Evolutionary conservation across 2,329 filamentous ascomycete species (phyloP).

Genomic region (Aspergillus brunneoviolaceus): DNA sequence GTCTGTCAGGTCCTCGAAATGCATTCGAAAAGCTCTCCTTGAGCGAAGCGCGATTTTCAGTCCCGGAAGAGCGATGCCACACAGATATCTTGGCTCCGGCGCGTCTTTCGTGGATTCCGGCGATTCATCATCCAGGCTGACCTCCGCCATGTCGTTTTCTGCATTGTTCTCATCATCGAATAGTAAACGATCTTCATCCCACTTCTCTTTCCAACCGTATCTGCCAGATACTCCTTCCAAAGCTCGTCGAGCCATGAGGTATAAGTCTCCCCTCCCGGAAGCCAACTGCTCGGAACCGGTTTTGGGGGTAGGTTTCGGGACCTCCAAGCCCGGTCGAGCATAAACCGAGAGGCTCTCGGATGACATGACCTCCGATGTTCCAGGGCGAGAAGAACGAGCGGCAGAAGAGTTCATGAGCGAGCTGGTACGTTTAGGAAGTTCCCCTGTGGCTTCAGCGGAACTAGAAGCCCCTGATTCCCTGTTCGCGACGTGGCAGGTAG

Average conservation of each 20-base stretch:
- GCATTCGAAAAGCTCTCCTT: conserved; percentile 62
- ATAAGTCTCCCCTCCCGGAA: conserved; percentile 77
- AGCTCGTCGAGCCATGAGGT: conserved; percentile 74
- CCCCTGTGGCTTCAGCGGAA: conserved; percentile 25
- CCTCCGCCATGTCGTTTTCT: conserved; percentile 34
- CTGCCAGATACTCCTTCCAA: conserved; percentile 72
- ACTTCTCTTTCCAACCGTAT: conserved; percentile 74
- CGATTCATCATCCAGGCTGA: conserved; percentile 34
- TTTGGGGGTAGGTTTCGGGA: conserved; percentile 33
- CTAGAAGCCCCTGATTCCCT: conserved; percentile 23
- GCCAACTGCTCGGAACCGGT: conserved; percentile 77
- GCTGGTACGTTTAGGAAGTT: conserved; percentile 41
- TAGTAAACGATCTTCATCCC: conserved; percentile 58
- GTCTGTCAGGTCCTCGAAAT: conserved; percentile 77
- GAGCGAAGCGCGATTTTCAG: conserved; percentile 63
- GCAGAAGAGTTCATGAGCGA: conserved; percentile 30
- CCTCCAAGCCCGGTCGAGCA: conserved; percentile 46
- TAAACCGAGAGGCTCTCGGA: conserved; percentile 35
- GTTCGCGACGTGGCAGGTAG: conserved; percentile 33
- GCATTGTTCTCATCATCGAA: conserved; percentile 33
- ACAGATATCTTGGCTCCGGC: conserved; percentile 27
- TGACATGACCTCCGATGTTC: conserved; percentile 29
- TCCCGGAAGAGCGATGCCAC: conserved; percentile 57
- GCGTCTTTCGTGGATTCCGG: conserved; percentile 17
- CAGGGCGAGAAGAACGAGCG: conserved; percentile 23